Evolutionary conservation across 1,284 basidiomycete species (phyloP).

Genomic region (Boletus austroedulis): DNA sequence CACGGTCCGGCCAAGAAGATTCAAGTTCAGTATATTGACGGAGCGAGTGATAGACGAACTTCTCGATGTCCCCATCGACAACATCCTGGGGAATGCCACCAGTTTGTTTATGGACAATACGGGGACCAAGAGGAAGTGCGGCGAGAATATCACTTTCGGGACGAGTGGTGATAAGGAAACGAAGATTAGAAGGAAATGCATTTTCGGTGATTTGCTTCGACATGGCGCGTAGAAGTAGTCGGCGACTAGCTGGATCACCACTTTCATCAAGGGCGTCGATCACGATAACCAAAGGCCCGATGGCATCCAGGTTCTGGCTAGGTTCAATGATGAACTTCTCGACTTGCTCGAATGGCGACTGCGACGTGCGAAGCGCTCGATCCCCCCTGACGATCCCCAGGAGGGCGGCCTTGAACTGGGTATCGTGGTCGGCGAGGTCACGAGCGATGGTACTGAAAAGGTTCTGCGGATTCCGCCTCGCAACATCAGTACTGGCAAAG

Average conservation of each 20-base stretch:
- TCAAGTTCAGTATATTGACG: neutral
- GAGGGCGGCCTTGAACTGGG: neutral
- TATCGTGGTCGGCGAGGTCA: neutral
- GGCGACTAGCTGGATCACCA: neutral
- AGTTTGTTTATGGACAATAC: neutral
- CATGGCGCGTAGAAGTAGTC: neutral
- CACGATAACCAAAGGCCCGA: slow-evolving; percentile 1
- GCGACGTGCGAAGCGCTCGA: neutral
- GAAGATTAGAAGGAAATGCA: neutral
- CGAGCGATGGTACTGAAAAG: slow-evolving; percentile 4
- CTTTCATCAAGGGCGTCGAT: slow-evolving; percentile 16
- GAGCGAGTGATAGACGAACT: neutral
- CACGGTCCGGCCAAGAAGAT: neutral
- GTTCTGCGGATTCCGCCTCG: slow-evolving; percentile 7
- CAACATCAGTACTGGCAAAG: neutral
- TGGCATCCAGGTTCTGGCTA: neutral
- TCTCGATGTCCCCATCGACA: neutral
- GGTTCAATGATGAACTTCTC: neutral
- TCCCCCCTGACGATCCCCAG: neutral
- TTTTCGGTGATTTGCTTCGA: neutral
- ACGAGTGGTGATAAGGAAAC: neutral
- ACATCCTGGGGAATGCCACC: neutral
- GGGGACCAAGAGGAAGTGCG: neutral
- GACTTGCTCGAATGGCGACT: neutral
- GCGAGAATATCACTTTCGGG: neutral